Percentiles rank a stretch among this genome's conserved stretches.
phyloP scores from a whole-genome alignment of 192 early-diverging fungal genomes.

The Gaertneriomyces semiglobifer region DNA sequence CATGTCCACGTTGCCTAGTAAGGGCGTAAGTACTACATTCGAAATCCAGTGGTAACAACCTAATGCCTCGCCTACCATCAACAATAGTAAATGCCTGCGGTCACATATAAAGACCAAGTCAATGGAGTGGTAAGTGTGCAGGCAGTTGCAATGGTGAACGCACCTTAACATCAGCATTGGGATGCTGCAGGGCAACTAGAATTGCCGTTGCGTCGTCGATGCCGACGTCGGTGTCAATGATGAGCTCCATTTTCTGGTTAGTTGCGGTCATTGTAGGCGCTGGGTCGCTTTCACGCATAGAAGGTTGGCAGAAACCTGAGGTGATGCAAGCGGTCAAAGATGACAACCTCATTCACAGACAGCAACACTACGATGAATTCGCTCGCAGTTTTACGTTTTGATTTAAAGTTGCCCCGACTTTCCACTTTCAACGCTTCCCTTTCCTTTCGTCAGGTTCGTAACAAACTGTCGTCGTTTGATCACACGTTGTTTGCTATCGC shows the following conservation, averaged over 20 bases:
- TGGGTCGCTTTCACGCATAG: background rate
- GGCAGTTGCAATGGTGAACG: background rate
- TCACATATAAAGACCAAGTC: background rate
- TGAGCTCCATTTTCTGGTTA: constrained; percentile 6
- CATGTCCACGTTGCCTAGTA: constrained; percentile 36
- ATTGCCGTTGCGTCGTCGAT: constrained; percentile 45
- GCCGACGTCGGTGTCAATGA: constrained; percentile 47
- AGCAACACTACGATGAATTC: no score
- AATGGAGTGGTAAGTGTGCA: background rate
- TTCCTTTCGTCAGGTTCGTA: no score
- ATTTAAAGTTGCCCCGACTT: no score
- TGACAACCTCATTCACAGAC: no score
- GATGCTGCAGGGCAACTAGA: constrained; percentile 28
- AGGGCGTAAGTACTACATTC: constrained; percentile 4
- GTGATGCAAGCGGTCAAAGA: no score
- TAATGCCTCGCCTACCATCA: constrained; percentile 19
- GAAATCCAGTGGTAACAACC: background rate
- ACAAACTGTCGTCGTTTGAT: no score
- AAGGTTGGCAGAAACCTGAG: no score
- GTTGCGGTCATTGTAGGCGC: no score
- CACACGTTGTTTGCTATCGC: no score
- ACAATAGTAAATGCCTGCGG: constrained; percentile 38
- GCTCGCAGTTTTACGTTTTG: no score
- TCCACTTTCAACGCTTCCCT: no score
- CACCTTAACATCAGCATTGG: constrained; percentile 22